A percentile compares a stretch with the other conserved stretches of the same genome.
Evolutionary conservation across 2,329 filamentous ascomycete genomes (phyloP).

Genomic region (Paradendryphiella salina): DNA sequence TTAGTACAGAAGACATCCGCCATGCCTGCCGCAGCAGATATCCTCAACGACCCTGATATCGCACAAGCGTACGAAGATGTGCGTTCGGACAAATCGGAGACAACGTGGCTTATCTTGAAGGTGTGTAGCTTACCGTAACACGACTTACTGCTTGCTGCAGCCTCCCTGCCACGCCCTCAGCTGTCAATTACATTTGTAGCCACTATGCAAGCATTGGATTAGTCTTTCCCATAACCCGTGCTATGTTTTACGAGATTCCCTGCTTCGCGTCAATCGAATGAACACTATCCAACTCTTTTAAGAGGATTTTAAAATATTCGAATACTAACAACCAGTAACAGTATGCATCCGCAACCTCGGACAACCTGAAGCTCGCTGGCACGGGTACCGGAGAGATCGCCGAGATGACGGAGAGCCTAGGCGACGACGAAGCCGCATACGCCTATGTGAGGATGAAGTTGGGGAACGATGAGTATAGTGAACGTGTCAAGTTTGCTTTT

Average conservation of each 20-base stretch:
- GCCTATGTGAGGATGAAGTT: slow-evolving; percentile 63
- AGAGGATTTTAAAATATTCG: neutral
- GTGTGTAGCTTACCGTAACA: slow-evolving; percentile 43
- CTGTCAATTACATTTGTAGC: too few relatives aligned
- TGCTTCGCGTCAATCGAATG: too few relatives aligned
- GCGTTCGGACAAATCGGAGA: slow-evolving; percentile 66
- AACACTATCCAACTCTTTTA: neutral
- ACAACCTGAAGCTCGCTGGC: slow-evolving; percentile 59
- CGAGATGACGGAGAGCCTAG: slow-evolving; percentile 61
- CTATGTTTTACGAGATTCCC: too few relatives aligned
- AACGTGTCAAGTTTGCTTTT: slow-evolving; percentile 68
- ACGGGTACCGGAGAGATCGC: slow-evolving; percentile 64
- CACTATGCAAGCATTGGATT: too few relatives aligned
- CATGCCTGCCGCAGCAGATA: slow-evolving; percentile 36
- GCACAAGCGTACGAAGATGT: slow-evolving; percentile 67
- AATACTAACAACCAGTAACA: neutral
- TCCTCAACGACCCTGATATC: slow-evolving; percentile 57
- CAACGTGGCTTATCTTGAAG: slow-evolving; percentile 69
- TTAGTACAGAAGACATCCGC: neutral
- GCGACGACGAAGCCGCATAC: slow-evolving; percentile 66
- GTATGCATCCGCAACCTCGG: slow-evolving; percentile 53
- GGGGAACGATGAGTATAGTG: slow-evolving; percentile 71
- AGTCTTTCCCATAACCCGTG: too few relatives aligned
- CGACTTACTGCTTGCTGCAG: neutral
- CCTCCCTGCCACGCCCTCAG: too few relatives aligned